Conservation (phyloP, 495 filamentous ascomycete genomes). For the Aspergillus biplanus region DNA sequence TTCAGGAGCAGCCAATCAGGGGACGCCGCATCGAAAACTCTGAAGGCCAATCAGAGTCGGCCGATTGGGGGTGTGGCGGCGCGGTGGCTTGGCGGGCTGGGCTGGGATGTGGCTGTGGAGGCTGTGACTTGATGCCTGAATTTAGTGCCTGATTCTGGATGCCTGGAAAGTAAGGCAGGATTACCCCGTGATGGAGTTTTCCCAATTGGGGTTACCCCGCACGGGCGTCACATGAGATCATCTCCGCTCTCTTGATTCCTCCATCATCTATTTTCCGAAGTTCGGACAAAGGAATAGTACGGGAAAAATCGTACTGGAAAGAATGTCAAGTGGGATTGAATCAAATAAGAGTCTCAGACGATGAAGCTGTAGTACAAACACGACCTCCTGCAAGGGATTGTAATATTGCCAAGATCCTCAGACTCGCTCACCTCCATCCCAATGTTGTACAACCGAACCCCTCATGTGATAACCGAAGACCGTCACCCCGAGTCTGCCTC, state of each 20-base stretch:
- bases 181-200: constrained; percentile 15
- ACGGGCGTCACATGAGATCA: constrained; percentile 16
- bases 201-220: constrained; percentile 27
- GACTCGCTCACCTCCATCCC: background rate
- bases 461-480: constrained; percentile 20
- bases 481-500: background rate
- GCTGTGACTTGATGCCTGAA: background rate
- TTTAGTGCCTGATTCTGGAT: background rate
- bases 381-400: too few relatives aligned
- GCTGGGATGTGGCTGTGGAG: constrained; percentile 10
- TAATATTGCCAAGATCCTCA: background rate
- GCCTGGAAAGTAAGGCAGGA: constrained; percentile 2
- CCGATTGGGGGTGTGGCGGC: background rate
- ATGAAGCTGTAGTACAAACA: background rate
- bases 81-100: background rate
- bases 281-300: too few relatives aligned
- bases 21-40: constrained; percentile 12
- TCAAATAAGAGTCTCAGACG: too few relatives aligned
- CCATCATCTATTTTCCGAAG: too few relatives aligned
- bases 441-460: constrained; percentile 13
- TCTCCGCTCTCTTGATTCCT: background rate
- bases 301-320: too few relatives aligned
- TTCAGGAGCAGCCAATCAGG: constrained; percentile 13
- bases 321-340: too few relatives aligned
- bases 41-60: constrained; percentile 13